These are phyloP conservation scores for Alnus glutinosa DNA, from an alignment of 306 rosid species.

Conservation along the genomic window DNA sequence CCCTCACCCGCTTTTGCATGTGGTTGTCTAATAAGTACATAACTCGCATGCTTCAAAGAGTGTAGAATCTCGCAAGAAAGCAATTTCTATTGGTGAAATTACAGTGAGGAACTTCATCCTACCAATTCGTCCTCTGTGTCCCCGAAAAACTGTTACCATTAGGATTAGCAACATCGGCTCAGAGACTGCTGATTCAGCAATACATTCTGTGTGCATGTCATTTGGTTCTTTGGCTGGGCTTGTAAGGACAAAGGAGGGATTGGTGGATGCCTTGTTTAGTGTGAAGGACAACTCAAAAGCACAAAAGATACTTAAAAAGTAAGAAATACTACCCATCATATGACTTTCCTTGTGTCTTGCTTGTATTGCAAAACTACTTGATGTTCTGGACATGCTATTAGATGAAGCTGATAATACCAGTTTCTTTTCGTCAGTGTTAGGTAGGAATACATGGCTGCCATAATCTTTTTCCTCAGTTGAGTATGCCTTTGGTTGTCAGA, in stretches of 20 bases:
- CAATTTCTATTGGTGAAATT: constrained; percentile 9
- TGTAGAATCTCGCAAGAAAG: background rate
- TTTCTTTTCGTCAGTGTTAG: background rate
- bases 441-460: background rate
- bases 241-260: constrained; percentile 16
- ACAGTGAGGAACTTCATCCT: background rate
- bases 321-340: constrained; percentile 3
- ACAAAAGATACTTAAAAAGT: constrained; percentile 19
- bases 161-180: constrained; percentile 23
- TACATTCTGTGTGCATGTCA: constrained; percentile 26
- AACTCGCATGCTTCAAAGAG: too few relatives aligned
- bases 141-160: constrained; percentile 15
- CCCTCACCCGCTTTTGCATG: too few relatives aligned
- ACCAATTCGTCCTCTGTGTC: background rate
- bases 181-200: constrained; percentile 13
- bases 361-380: background rate
- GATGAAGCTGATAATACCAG: background rate
- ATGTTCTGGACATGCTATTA: background rate
- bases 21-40: too few relatives aligned
- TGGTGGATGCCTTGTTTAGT: constrained; percentile 22
- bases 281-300: constrained; percentile 1
- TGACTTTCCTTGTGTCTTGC: background rate
- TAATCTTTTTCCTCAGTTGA: background rate
- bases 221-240: constrained; percentile 25
- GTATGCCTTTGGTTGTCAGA: constrained; percentile 4